phyloP scores from a whole-genome alignment of 768 basidiomycete genomes.

The Postia placenta region DNA sequence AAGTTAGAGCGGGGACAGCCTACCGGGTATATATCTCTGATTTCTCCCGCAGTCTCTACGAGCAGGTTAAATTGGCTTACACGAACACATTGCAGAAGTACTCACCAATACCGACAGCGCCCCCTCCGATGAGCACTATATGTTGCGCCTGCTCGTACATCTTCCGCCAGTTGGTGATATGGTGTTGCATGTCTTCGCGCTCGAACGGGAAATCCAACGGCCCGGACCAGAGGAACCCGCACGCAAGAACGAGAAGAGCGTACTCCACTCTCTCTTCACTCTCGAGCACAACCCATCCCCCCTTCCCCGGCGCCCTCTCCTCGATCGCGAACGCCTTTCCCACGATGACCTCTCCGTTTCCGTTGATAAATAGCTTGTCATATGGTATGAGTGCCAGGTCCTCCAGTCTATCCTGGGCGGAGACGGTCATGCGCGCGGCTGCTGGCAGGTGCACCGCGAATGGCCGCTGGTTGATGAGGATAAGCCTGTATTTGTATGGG shows the following conservation, averaged over 20 bases:
- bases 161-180: conserved; percentile 24
- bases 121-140: conserved; percentile 31
- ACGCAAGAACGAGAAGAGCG: conserved; percentile 50
- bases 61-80: not conserved
- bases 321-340: conserved; percentile 34
- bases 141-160: conserved; percentile 26
- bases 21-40: conserved; percentile 36
- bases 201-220: conserved; percentile 39
- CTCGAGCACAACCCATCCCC: conserved; percentile 44
- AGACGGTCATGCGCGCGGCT: conserved; percentile 46
- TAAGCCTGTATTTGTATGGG: conserved; percentile 39
- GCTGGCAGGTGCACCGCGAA: conserved; percentile 48
- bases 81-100: not conserved
- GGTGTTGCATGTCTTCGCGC: conserved; percentile 16
- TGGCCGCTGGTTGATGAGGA: conserved; percentile 48
- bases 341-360: conserved; percentile 34
- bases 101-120: conserved; percentile 39
- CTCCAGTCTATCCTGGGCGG: conserved; percentile 36
- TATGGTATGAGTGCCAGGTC: conserved; percentile 43
- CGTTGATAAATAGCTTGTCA: conserved; percentile 41
- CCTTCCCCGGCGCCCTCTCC: conserved; percentile 19
- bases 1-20: not conserved
- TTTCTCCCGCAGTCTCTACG: conserved; percentile 41
- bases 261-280: conserved; percentile 45
- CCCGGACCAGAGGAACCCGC: conserved; percentile 51